Percentiles rank a stretch among this genome's conserved stretches.
These are phyloP conservation scores for Sporisorium iseilematis-ciliati DNA, from an alignment of 1,284 basidiomycete species.

Conservation along the genomic window DNA sequence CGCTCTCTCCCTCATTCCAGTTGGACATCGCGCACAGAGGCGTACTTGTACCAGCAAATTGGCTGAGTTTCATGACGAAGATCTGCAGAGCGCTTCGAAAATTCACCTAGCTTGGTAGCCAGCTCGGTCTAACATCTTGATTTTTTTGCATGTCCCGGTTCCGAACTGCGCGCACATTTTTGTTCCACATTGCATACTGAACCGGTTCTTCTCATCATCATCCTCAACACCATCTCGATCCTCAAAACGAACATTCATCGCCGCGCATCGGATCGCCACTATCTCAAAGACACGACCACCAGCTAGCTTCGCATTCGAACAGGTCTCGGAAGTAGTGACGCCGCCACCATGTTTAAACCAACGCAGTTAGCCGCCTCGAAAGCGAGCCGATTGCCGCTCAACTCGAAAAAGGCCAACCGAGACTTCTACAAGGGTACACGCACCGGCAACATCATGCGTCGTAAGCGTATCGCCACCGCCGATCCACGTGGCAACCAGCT, in stretches of 20 bases:
- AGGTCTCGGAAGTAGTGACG: too few species aligned
- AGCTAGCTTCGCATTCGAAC: too few species aligned
- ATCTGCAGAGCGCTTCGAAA: neutral
- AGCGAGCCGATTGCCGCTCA: constrained; percentile 66
- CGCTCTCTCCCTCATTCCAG: neutral
- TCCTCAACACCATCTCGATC: neutral
- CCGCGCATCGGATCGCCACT: neutral
- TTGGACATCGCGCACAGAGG: neutral
- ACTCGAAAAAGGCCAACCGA: constrained; percentile 67
- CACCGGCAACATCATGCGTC: constrained; percentile 65
- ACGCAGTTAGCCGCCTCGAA: constrained; percentile 59
- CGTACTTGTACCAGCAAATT: neutral
- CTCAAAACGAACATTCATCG: neutral
- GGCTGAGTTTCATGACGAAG: neutral
- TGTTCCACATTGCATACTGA: constrained; percentile 12
- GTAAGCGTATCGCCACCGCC: constrained; percentile 65
- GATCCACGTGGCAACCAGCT: constrained; percentile 59
- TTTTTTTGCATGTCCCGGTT: constrained; percentile 9
- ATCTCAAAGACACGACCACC: neutral
- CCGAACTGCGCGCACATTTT: constrained; percentile 34
- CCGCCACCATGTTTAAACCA: constrained; percentile 55
- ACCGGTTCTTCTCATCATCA: constrained; percentile 17
- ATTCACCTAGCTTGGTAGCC: neutral
- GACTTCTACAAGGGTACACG: constrained; percentile 70
- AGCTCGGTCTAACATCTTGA: constrained; percentile 11